Conservation (phyloP, 208 protist genomes). For the Endotrypanum monterogeii region DNA sequence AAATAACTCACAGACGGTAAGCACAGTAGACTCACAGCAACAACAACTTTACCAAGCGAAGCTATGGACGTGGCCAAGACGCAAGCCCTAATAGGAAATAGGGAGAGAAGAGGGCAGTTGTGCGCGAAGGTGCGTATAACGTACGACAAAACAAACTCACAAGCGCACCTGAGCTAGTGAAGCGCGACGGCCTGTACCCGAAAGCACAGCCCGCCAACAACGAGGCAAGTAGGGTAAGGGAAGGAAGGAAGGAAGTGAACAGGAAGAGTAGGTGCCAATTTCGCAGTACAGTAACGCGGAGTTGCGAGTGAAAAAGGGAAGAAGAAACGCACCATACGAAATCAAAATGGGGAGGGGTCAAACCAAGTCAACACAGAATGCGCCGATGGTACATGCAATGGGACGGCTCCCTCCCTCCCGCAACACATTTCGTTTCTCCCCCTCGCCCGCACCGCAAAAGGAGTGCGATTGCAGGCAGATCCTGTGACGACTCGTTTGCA, state of each 20-base stretch:
- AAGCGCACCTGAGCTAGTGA: not conserved
- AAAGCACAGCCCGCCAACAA: not conserved
- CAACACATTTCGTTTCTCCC: too few relatives aligned
- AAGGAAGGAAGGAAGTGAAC: not conserved
- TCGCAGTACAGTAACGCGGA: not conserved
- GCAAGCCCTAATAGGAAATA: not conserved
- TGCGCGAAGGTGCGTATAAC: not conserved
- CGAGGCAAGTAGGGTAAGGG: not conserved
- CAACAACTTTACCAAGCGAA: not conserved
- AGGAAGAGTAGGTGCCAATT: not conserved
- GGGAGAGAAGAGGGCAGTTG: not conserved
- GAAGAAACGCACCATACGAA: not conserved
- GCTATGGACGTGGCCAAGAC: not conserved
- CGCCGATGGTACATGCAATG: not conserved
- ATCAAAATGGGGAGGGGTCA: not conserved
- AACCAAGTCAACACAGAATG: not conserved
- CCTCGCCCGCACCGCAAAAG: not conserved
- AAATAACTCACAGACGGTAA: too few relatives aligned
- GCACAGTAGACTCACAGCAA: too few relatives aligned
- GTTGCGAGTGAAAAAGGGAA: not conserved
- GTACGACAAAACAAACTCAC: not conserved
- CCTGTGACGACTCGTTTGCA: not conserved
- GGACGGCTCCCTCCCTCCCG: too few relatives aligned
- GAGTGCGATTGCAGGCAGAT: too few relatives aligned
- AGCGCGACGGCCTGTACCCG: not conserved